Percentiles rank a stretch among this genome's conserved stretches.
phyloP scores from a whole-genome alignment of 768 basidiomycete genomes.

The Boletus sp. region DNA sequence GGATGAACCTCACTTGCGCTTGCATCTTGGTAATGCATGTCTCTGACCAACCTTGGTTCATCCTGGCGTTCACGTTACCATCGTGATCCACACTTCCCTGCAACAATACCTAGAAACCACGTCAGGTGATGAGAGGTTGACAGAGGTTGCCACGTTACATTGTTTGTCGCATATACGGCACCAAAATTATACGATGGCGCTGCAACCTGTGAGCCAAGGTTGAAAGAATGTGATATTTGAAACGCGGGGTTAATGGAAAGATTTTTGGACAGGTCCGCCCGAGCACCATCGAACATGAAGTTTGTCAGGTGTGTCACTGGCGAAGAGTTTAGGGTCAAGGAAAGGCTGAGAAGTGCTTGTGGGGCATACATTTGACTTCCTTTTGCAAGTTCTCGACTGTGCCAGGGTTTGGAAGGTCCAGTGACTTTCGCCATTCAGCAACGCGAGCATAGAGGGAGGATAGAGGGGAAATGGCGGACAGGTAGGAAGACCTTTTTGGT shows the following conservation, averaged over 20 bases:
- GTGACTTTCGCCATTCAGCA: slow-evolving; percentile 73
- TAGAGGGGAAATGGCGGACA: slow-evolving; percentile 46
- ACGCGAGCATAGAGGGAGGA: slow-evolving; percentile 68
- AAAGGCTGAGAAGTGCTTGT: slow-evolving; percentile 2
- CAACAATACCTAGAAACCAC: slow-evolving; percentile 66
- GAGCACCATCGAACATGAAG: slow-evolving; percentile 95
- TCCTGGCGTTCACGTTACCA: slow-evolving; percentile 81
- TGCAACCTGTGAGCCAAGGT: slow-evolving; percentile 79
- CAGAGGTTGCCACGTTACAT: slow-evolving; percentile 42
- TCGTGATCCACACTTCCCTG: slow-evolving; percentile 95
- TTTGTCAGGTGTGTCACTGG: slow-evolving; percentile 88
- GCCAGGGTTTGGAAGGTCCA: slow-evolving; percentile 89
- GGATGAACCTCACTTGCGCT: slow-evolving; percentile 60
- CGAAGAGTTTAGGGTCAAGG: background rate
- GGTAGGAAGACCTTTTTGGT: slow-evolving; percentile 38
- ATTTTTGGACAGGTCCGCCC: slow-evolving; percentile 93
- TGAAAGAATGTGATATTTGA: slow-evolving; percentile 96
- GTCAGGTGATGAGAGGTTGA: slow-evolving; percentile 20
- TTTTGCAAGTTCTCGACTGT: slow-evolving; percentile 89
- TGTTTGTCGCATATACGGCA: slow-evolving; percentile 83
- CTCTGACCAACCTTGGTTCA: slow-evolving; percentile 86
- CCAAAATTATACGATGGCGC: slow-evolving; percentile 93
- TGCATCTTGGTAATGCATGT: slow-evolving; percentile 81
- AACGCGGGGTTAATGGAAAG: slow-evolving; percentile 93
- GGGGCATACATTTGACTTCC: slow-evolving; percentile 78